phyloP scores from a whole-genome alignment of 176 grass and related monocot species.

The Dactylis glomerata region DNA sequence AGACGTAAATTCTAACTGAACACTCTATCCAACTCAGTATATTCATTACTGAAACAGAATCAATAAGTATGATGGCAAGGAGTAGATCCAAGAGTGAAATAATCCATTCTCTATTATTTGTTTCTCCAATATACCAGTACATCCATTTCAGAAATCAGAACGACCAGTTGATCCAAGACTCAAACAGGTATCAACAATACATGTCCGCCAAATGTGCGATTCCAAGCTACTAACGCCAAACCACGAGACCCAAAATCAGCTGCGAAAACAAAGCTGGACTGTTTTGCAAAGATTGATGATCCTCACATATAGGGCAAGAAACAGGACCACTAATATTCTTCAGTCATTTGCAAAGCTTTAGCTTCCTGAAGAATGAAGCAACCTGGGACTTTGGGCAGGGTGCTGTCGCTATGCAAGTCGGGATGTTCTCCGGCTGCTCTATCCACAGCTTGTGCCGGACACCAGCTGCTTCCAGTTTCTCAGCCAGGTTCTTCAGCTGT shows the following conservation, averaged over 20 bases:
- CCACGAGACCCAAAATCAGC: not conserved
- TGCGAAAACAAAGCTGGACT: not conserved
- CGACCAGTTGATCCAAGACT: not conserved
- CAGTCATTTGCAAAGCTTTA: constrained; percentile 82
- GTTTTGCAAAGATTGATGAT: not conserved
- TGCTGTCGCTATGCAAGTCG: constrained; percentile 70
- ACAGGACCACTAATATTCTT: not conserved
- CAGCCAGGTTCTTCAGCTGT: constrained; percentile 69
- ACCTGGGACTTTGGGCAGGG: constrained; percentile 75
- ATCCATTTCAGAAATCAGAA: not conserved
- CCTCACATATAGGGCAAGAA: not conserved
- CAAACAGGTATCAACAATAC: not conserved
- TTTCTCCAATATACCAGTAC: not conserved
- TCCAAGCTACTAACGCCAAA: not conserved
- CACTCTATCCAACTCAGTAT: not conserved
- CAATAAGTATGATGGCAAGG: not conserved
- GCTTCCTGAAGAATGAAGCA: constrained; percentile 84
- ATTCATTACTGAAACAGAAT: not conserved
- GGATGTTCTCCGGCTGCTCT: constrained; percentile 82
- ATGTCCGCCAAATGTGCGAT: not conserved
- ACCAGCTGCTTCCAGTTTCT: constrained; percentile 59
- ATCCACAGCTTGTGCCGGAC: constrained; percentile 82
- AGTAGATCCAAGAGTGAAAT: not conserved
- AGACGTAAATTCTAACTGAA: not conserved
- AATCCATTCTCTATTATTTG: not conserved